Base-by-base conservation (phyloP, 225 moss, liverwort and hornwort species). In the Antitrichia curtipendula region DNA sequence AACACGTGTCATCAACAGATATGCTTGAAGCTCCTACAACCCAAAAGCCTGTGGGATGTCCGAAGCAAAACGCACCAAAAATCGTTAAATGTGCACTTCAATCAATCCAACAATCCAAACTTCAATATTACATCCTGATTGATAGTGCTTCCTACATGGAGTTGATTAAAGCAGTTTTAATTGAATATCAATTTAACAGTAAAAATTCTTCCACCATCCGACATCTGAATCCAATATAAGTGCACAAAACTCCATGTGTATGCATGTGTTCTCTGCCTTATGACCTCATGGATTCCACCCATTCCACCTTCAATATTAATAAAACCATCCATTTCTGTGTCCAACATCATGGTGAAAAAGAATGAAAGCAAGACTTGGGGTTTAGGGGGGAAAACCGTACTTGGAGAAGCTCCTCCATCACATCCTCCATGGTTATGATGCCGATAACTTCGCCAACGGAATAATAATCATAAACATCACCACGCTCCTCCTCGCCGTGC, bases 391-490 rank as follows among this genome's bases (percentile, higher is more conserved):
- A 8, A 36, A 65, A 53, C 9, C 71, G 13, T 89, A 98, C 97
- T 94, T 96, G 98, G 56, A 98, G 68, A 87, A 98, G 96, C 88
- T 98, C 96, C 88, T 98, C 98, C 83, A 98, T 96, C 52, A 98
- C 96, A 85, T 98, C 98, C 85, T 96, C 97, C 96, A 98, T 90
- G 13, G 96, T 98, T 78, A 98, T 94, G 62, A 98, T 96, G 62
- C 97, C 97, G 80, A 98, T 94, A 45, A 96, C 95, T 91, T 96
- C 94, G 66, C 96, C 95, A 80, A 92, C 84, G 20, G 90, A 91
- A 58, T 78, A 57, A 81, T 94, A 75, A 81, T 87, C 86, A 85
- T 87, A 74, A 61, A 78, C 90, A 89, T 91, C 89, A 66, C 87
- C 54, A 16, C 90, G 80, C 81, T 93, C 87, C 86, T 80, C 88